Percentiles rank a stretch among this genome's conserved stretches.
phyloP scores from a whole-genome alignment of 768 basidiomycete species.

The Rhizopogon vesiculosus region DNA sequence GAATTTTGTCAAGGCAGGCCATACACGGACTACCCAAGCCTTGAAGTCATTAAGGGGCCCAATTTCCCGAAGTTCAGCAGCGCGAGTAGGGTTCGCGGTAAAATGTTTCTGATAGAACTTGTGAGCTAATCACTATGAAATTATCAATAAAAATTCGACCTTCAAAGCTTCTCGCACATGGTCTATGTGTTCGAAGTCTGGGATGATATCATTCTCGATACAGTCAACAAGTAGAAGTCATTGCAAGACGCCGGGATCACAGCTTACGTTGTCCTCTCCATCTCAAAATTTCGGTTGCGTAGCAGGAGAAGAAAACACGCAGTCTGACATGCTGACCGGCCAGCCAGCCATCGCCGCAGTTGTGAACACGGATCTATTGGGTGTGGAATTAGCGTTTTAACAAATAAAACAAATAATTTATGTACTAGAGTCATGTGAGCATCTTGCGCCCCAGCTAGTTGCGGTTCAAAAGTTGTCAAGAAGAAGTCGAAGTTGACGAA shows the following conservation, averaged over 20 bases:
- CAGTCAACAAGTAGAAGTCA: constrained; percentile 13
- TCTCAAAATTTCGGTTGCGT: too few species aligned
- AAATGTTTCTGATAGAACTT: constrained; percentile 5
- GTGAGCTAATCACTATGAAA: neutral
- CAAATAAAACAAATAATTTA: neutral
- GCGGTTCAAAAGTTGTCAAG: too few species aligned
- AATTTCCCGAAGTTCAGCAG: constrained; percentile 12
- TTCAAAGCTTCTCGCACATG: constrained; percentile 11
- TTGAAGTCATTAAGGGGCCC: neutral
- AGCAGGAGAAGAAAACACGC: constrained; percentile 40
- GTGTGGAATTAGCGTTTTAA: neutral
- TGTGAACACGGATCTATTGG: constrained; percentile 46
- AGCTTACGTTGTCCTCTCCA: too few species aligned
- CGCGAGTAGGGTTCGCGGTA: constrained; percentile 10
- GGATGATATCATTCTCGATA: constrained; percentile 11
- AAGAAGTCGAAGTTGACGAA: too few species aligned
- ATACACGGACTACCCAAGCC: constrained; percentile 2
- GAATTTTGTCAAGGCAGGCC: constrained; percentile 2
- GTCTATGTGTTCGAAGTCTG: constrained; percentile 9
- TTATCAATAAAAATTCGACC: neutral
- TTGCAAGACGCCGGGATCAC: too few species aligned
- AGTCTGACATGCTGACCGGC: constrained; percentile 52
- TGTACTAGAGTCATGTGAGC: constrained; percentile 69
- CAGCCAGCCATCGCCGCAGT: constrained; percentile 54
- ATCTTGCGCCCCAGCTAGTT: too few species aligned